Evolutionary conservation across 139 green algal species (phyloP).

Genomic region (Raphidocelis subcapitata): DNA sequence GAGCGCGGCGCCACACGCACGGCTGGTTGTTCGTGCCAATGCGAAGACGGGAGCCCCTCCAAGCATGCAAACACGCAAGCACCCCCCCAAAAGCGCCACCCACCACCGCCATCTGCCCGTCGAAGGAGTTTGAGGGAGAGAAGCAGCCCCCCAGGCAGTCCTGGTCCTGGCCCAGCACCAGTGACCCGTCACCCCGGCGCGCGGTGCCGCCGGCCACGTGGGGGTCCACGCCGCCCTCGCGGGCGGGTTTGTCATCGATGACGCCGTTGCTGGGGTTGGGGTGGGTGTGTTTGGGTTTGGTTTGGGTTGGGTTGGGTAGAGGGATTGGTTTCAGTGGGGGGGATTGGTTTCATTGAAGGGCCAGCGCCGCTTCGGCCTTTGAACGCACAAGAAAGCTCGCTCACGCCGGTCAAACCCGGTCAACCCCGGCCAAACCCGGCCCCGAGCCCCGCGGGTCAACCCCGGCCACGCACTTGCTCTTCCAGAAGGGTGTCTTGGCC

Average conservation of each 20-base stretch:
- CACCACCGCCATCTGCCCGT: slow-evolving; percentile 67
- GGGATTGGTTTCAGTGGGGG: too few relatives aligned
- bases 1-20: too few relatives aligned
- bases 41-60: too few relatives aligned
- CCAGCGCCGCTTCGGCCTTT: too few relatives aligned
- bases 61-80: too few relatives aligned
- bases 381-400: too few relatives aligned
- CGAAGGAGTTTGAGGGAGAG: slow-evolving; percentile 54
- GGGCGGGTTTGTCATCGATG: slow-evolving; percentile 34
- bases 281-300: too few relatives aligned
- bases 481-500: slow-evolving; percentile 62
- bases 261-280: slow-evolving; percentile 1
- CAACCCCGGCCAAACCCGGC: background rate
- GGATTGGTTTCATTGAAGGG: too few relatives aligned
- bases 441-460: background rate
- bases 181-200: slow-evolving; percentile 46
- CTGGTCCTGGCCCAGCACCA: slow-evolving; percentile 84
- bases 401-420: too few relatives aligned
- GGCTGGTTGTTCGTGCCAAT: too few relatives aligned
- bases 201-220: slow-evolving; percentile 43
- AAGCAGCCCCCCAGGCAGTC: slow-evolving; percentile 87
- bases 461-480: slow-evolving; percentile 15
- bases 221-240: slow-evolving; percentile 60
- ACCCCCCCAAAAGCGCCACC: too few relatives aligned
- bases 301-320: too few relatives aligned